Base-by-base conservation (phyloP, 129 eudicot genomes). In the Kitagawia praeruptora region DNA sequence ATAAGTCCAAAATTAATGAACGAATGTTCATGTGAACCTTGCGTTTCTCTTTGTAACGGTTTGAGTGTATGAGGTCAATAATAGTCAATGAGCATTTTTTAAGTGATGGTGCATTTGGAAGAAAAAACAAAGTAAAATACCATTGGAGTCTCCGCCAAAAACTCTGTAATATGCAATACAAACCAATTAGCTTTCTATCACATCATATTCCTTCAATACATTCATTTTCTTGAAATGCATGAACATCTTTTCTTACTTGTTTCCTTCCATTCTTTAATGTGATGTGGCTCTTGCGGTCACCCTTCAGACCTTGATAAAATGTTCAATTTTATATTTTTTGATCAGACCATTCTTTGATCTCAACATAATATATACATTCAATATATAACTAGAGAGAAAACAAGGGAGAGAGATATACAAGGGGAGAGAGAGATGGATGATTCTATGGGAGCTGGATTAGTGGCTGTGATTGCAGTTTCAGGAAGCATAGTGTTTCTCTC, bases 381-480 rank as follows among this genome's bases (percentile, higher is more conserved):
- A 61, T 8, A 61, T 23, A 51, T 18, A 51, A 23, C 66, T n/a
- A 61, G 69, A n/a, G 69, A 61, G 37, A 61, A 10, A n/a, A 61
- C 25, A 61, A 10, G 16, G 69, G 34, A 21, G 67, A 58, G 67
- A 58, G 27, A 16, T 3, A 5, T 19, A 21, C 3, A 49, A 14
- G 11, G 45, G 15, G 74, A 54, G 63, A 44, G 66, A 73, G 70
- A 78, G 76, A 82, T 86, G 89, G 89, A 80, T 79, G 74, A 77
- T 82, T 85, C 96, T 8, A 31, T 86, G 70, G 83, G 89, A 70
- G 79, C 88, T 15, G 89, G 95, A 23, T 80, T 86, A 78, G 80
- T 91, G 94, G 91, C 95, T 13, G 98, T 91, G 79, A 89, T 93
- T 63, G 97, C 90, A 5, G 95, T 93, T 67, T 93, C 98, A 0